A percentile compares a stretch with the other conserved stretches of the same genome.
Conservation (phyloP, 345 rosid species). For the Carallia pectinifolia region DNA sequence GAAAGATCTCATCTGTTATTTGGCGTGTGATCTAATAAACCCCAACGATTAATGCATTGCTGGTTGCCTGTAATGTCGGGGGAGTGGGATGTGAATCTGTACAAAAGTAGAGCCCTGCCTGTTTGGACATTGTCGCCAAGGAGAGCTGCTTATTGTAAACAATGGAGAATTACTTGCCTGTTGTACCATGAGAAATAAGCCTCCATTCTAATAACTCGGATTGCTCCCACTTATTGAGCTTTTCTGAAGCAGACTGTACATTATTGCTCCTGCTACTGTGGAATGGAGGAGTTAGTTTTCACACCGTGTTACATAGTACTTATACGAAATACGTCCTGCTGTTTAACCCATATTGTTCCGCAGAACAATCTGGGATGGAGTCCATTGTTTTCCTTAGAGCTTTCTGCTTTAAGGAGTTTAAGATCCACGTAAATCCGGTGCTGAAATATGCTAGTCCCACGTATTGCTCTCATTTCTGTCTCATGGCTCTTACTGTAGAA, state of each 20-base stretch:
- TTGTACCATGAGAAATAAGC: neutral
- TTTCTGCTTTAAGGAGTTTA: neutral
- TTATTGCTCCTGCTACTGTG: neutral
- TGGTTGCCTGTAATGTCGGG: slow-evolving; percentile 2
- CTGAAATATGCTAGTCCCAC: neutral
- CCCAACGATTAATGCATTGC: neutral
- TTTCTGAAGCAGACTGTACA: neutral
- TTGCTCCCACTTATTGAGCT: neutral
- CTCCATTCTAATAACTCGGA: slow-evolving; percentile 1
- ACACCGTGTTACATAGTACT: neutral
- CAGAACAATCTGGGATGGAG: neutral
- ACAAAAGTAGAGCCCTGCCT: neutral
- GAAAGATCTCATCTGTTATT: neutral
- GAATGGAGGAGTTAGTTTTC: slow-evolving; percentile 3
- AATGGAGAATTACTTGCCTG: slow-evolving; percentile 4
- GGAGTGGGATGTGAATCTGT: neutral
- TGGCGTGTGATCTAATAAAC: slow-evolving; percentile 2
- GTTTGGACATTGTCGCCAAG: neutral
- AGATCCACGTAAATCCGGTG: neutral
- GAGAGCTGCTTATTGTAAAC: neutral
- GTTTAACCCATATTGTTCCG: neutral
- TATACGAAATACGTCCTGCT: neutral
- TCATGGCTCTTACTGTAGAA: slow-evolving; percentile 8
- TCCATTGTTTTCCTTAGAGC: neutral
- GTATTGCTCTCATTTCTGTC: neutral